Evolutionary conservation across 1,284 basidiomycete species (phyloP), one percentile per base, ranked within the genome.

Genomic region (Stereum hirsutum): DNA sequence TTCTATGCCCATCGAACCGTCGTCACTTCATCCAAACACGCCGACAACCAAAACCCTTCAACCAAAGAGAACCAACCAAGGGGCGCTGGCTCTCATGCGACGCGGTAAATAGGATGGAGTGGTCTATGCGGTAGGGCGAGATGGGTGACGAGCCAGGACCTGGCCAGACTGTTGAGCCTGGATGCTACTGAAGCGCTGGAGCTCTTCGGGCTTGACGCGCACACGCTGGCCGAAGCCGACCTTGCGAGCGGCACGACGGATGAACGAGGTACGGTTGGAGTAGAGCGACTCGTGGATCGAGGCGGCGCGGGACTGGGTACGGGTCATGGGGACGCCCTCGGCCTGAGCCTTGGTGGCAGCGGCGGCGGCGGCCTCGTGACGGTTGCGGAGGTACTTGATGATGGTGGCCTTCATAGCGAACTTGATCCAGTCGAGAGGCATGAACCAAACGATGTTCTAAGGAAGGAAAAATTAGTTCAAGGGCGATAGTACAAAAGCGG

Each of bases 391-490:
- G 51, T 54, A 72, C 68, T 85, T 86, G 74, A 97, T 94, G 62
- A 92, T 68, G 36, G 89, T 92, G 20, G 81, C 85, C 72, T 94
- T 92, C 87, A 96, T 93, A 43, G 73, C 83, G 62, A 96, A 96
- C 77, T 97, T 97, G 78, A 97, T 85, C 62, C 81, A 78, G 68
- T 98, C 94, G 46, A 97, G 81, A 49, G 94, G 92, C 54, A 88
- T 63, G 79, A 93, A 96, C 92, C 92, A 95, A 47, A 94, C 60
- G 53, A 96, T 88, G 72, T 95, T 89, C 84, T 88, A 47, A 0
- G 51, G 39, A 49, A 28, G n/a, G 14, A 10, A 36, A 30, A 11
- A 14, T 54, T 19, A 51, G 43, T 46, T 46, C 1, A 44, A 37
- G 20, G 3, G 25, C 3, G 17, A 43, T 17, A n/a, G n/a, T 24